phyloP scores from a whole-genome alignment of 176 grass and related monocot genomes.

The bread wheat (Triticum aestivum) region DNA sequence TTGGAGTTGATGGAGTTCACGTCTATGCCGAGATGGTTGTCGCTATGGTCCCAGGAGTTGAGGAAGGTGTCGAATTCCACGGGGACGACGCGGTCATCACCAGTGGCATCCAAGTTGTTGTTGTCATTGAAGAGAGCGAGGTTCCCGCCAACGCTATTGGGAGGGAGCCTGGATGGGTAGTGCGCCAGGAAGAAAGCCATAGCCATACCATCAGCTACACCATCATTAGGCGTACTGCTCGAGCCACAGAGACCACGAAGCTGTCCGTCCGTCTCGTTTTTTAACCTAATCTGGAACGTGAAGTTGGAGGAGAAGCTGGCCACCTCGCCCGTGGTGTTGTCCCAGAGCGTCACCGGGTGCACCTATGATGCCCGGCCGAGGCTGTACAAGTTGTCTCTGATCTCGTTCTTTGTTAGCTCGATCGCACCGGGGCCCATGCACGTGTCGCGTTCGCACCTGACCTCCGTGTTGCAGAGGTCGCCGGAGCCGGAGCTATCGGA shows the following conservation, averaged over 20 bases:
- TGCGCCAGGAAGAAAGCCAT: neutral
- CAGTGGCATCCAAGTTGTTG: neutral
- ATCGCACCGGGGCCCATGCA: too few relatives aligned
- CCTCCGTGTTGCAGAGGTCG: neutral
- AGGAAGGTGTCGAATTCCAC: neutral
- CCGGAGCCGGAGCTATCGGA: neutral
- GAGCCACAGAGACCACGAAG: fast-evolving
- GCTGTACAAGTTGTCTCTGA: too few relatives aligned
- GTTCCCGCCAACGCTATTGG: neutral
- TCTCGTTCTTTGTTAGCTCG: too few relatives aligned
- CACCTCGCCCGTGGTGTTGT: too few relatives aligned
- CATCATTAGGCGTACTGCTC: slow-evolving; percentile 9
- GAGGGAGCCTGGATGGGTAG: slow-evolving; percentile 25
- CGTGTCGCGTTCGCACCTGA: neutral
- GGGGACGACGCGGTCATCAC: neutral
- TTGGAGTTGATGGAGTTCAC: too few relatives aligned
- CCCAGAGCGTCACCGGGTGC: too few relatives aligned
- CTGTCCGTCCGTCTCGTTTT: too few relatives aligned
- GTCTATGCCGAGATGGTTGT: neutral
- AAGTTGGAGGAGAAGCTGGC: too few relatives aligned
- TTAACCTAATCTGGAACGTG: neutral
- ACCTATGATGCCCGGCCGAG: too few relatives aligned
- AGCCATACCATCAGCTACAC: slow-evolving; percentile 21
- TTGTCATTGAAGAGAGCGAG: too few relatives aligned
- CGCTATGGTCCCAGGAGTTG: neutral